These are phyloP conservation scores for Kurtzmaniella quercitrusa DNA, from an alignment of 1,139 yeast genomes.

Conservation along the genomic window DNA sequence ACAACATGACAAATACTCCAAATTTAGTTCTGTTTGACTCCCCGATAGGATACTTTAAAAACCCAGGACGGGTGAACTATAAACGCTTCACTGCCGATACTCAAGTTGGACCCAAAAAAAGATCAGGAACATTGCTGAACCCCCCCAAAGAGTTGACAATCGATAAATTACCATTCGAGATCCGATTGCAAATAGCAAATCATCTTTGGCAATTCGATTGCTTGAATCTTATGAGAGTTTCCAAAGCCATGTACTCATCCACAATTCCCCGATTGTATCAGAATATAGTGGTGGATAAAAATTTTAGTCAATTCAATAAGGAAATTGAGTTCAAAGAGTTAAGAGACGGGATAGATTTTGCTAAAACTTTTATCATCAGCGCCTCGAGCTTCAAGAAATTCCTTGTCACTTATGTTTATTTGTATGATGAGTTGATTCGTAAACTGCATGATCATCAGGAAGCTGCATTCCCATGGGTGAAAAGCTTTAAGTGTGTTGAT, in stretches of 20 bases:
- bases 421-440: constrained; percentile 3
- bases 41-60: constrained; percentile 26
- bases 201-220: constrained; percentile 41
- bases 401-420: constrained; percentile 14
- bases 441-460: constrained; percentile 3
- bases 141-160: constrained; percentile 10
- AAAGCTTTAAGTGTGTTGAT: constrained; percentile 21
- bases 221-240: constrained; percentile 29
- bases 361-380: constrained; percentile 32
- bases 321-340: constrained; percentile 19
- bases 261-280: constrained; percentile 34
- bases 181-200: constrained; percentile 27
- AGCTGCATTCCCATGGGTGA: constrained; percentile 12
- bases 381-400: constrained; percentile 32
- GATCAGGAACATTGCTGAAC: background rate
- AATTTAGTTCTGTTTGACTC: constrained; percentile 13
- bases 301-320: constrained; percentile 32
- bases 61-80: constrained; percentile 14
- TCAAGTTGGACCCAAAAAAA: background rate
- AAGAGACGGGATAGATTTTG: constrained; percentile 8
- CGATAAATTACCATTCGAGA: constrained; percentile 36
- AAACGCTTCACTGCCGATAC: background rate
- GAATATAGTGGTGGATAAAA: constrained; percentile 35
- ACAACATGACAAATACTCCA: background rate
- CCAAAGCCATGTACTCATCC: constrained; percentile 24